These are phyloP conservation scores for Ophryocystis elektroscirrha DNA, from an alignment of 169 alveolate species.

Conservation along the genomic window DNA sequence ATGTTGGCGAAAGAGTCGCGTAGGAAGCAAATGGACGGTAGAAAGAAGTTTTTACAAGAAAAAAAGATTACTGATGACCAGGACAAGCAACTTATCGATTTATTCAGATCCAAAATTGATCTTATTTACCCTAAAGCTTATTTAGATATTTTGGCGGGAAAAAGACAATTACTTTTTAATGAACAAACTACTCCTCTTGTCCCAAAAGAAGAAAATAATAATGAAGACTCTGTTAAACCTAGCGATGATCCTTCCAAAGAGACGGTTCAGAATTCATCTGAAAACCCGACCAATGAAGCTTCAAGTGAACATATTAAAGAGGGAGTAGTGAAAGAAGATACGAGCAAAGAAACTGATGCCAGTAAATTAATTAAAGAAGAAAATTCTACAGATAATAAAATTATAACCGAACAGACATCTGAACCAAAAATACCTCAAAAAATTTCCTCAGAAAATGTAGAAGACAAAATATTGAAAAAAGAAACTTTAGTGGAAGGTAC, in stretches of 20 bases:
- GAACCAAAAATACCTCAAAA: neutral
- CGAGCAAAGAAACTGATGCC: neutral
- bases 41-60: conserved; percentile 15
- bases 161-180: conserved; percentile 16
- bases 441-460: conserved; percentile 1
- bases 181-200: conserved; percentile 29
- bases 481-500: neutral
- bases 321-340: neutral
- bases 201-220: conserved; percentile 28
- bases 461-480: neutral
- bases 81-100: conserved; percentile 3
- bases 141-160: conserved; percentile 17
- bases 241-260: conserved; percentile 31
- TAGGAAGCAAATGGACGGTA: conserved; percentile 32
- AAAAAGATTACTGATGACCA: conserved; percentile 13
- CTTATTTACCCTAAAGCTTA: conserved; percentile 6
- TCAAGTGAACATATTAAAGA: neutral
- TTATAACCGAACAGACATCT: neutral
- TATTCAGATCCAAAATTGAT: neutral
- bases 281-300: conserved; percentile 2
- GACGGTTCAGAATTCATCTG: too few relatives aligned
- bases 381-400: neutral
- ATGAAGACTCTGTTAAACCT: conserved; percentile 32
- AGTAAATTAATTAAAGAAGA: neutral
- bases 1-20: conserved; percentile 6